Evolutionary conservation across 257 asterid genomes (phyloP), one percentile per base, ranked within the genome.

Genomic region (Nicotiana knightiana): DNA sequence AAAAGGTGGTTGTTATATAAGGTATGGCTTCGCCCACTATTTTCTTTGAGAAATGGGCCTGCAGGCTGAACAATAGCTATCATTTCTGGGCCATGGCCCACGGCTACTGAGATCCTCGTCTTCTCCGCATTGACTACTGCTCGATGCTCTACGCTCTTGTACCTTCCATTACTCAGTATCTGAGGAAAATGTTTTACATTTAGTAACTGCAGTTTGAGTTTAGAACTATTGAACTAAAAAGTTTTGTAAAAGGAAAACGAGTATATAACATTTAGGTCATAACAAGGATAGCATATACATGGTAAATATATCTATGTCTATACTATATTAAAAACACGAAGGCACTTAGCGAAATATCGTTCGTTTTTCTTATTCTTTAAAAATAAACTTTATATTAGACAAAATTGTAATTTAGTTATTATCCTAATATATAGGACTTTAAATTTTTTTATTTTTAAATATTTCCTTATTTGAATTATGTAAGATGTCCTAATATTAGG

Each of bases 111-210:
- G 32, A 91, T 89, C 61, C 92, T 88, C 9, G 89, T 83, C 68
- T 61, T 84, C 67, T 78, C 33, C 1, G 28, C 81, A 59, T 89
- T 90, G 57, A 90, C 92, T 5, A 83, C 84, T 16, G 89, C 90
- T 67, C 92, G 83, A 86, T 91, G 95, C 87, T 91, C 93, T 75
- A 88, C 85, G 17, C 95, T 91, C 88, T 83, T 89, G 88, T 89
- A 92, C 82, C 73, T 88, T 8, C 93, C 94, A 26, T 90, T 92
- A 87, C 97, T 89, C 59, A 90, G 5, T 81, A 89, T 82, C 96
- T 91, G 21, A n/a, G 39, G 48, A 32, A 35, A 21, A 11, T 32
- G 9, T 6, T 17, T 43, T 12, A 1, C 21, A 4, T 21, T 66
- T 15, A 13, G 75, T 15, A 66, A 66, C 5, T 30, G 43, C 17